Evolutionary conservation across 1,139 yeast species (phyloP).

Genomic region (Taiozyma sp.): DNA sequence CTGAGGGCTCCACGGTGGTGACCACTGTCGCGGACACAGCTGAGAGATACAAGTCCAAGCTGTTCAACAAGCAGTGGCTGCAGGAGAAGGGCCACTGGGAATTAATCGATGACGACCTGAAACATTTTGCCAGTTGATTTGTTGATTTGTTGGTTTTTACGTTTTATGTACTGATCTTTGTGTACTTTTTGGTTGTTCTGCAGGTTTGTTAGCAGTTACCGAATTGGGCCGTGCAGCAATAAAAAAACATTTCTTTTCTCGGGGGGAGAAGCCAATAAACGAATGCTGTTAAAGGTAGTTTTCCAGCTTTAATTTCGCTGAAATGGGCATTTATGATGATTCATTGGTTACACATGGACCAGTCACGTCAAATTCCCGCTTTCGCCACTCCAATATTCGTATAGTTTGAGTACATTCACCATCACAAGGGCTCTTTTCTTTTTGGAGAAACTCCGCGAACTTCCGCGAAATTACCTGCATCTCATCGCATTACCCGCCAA

Average conservation of each 20-base stretch:
- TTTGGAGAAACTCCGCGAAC: not conserved
- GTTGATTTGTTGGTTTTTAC: no score
- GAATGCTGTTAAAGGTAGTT: not conserved
- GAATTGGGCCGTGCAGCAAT: no score
- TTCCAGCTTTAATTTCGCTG: not conserved
- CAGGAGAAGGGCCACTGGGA: slow-evolving; percentile 61
- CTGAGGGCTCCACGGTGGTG: slow-evolving; percentile 81
- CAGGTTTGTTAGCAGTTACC: not conserved
- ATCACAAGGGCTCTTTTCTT: not conserved
- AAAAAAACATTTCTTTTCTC: not conserved
- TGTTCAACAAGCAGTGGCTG: slow-evolving; percentile 76
- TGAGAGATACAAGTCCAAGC: slow-evolving; percentile 77
- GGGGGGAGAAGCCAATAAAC: not conserved
- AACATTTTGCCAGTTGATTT: slow-evolving; percentile 10
- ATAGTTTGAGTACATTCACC: not conserved
- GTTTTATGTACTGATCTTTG: not conserved
- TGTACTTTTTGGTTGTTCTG: not conserved
- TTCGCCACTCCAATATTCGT: not conserved
- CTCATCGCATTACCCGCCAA: not conserved
- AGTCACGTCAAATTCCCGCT: not conserved
- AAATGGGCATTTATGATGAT: not conserved
- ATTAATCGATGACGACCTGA: slow-evolving; percentile 64
- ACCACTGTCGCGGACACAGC: slow-evolving; percentile 86
- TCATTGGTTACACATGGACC: no score
- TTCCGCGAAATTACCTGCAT: not conserved